phyloP scores from a whole-genome alignment of 2,329 filamentous ascomycete genomes.

The Pezicula rhizophila region DNA sequence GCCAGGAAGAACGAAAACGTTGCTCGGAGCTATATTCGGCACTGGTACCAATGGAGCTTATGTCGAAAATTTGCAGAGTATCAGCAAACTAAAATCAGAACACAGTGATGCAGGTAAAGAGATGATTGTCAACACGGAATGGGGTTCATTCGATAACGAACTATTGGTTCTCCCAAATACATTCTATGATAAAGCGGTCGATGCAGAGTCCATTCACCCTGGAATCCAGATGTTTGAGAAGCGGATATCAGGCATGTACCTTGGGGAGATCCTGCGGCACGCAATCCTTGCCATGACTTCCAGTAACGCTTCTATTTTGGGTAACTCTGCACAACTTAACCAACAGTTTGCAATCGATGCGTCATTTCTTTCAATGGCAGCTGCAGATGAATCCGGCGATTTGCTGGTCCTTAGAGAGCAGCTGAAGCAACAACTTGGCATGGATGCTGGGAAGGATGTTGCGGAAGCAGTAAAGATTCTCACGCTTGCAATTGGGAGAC shows the following conservation, averaged over 20 bases:
- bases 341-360: neutral
- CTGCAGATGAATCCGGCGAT: neutral
- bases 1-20: constrained; percentile 71
- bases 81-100: constrained; percentile 67
- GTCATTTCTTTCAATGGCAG: neutral
- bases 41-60: constrained; percentile 96
- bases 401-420: neutral
- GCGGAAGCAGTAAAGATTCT: constrained; percentile 79
- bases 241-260: constrained; percentile 91
- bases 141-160: constrained; percentile 93
- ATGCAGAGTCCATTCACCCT: constrained; percentile 75
- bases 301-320: neutral
- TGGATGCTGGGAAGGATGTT: constrained; percentile 55
- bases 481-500: constrained; percentile 73
- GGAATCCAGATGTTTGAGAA: constrained; percentile 98
- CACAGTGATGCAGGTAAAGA: constrained; percentile 71
- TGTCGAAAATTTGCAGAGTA: constrained; percentile 77
- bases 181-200: constrained; percentile 69
- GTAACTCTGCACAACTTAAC: neutral
- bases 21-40: constrained; percentile 91
- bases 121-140: constrained; percentile 96
- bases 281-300: constrained; percentile 45
- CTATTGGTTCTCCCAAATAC: constrained; percentile 83
- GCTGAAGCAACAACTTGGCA: neutral
- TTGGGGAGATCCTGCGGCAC: constrained; percentile 83